These are phyloP conservation scores for Pyrenula massariospora DNA, from an alignment of 495 filamentous ascomycete genomes.

Conservation along the genomic window DNA sequence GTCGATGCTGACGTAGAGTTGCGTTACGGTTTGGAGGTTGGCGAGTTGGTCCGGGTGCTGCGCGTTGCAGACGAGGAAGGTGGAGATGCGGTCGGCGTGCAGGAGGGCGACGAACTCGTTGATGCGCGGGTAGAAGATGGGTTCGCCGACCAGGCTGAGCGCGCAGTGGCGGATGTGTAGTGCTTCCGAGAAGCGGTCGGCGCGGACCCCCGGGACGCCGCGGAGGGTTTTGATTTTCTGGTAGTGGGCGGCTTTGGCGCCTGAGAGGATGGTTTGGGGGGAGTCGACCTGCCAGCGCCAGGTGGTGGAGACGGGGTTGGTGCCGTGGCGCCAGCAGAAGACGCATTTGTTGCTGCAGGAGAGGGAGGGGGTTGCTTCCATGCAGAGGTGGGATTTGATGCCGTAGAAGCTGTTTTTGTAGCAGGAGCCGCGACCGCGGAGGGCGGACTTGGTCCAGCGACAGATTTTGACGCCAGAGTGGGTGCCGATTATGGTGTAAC, in stretches of 20 bases:
- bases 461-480: slow-evolving; percentile 97
- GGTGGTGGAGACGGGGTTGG: slow-evolving; percentile 88
- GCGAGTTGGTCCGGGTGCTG: slow-evolving; percentile 90
- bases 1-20: slow-evolving; percentile 92
- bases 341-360: slow-evolving; percentile 97
- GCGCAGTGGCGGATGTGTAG: slow-evolving; percentile 91
- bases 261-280: slow-evolving; percentile 76
- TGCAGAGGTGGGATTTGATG: slow-evolving; percentile 89
- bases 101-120: slow-evolving; percentile 77
- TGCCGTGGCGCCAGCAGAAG: slow-evolving; percentile 97
- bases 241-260: slow-evolving; percentile 85
- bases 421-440: slow-evolving; percentile 89
- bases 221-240: slow-evolving; percentile 95
- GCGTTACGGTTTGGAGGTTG: slow-evolving; percentile 69
- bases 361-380: slow-evolving; percentile 92
- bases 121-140: slow-evolving; percentile 96
- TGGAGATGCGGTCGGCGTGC: slow-evolving; percentile 77
- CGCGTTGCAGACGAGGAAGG: slow-evolving; percentile 95
- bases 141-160: slow-evolving; percentile 81
- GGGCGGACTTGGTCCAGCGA: slow-evolving; percentile 94
- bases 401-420: slow-evolving; percentile 98
- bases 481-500: slow-evolving; percentile 86
- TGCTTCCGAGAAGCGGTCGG: slow-evolving; percentile 83
- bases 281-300: slow-evolving; percentile 95
- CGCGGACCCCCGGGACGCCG: slow-evolving; percentile 82